Percentiles rank a stretch among this genome's conserved stretches.
phyloP scores from a whole-genome alignment of 2,329 filamentous ascomycete species.

The Juglanconis juglandina region DNA sequence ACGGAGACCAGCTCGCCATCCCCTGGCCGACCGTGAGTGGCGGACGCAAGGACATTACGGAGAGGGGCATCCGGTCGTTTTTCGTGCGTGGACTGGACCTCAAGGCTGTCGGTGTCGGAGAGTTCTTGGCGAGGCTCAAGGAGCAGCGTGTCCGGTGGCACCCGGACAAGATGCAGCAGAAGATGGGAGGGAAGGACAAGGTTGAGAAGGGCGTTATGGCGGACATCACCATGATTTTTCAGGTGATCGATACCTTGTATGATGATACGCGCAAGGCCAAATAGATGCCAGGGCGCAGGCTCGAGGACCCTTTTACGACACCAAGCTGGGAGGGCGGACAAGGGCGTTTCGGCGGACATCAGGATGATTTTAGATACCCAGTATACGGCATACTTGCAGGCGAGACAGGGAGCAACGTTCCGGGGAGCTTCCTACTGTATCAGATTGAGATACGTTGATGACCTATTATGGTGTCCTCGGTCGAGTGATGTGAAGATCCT shows the following conservation, averaged over 20 bases:
- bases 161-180: conserved; percentile 95
- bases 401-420: too few species aligned
- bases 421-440: too few species aligned
- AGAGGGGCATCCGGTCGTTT: conserved; percentile 65
- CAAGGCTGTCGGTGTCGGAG: conserved; percentile 41
- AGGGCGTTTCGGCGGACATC: background rate
- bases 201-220: conserved; percentile 71
- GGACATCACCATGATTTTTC: conserved; percentile 84
- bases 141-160: conserved; percentile 91
- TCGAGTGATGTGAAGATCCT: too few species aligned
- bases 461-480: too few species aligned
- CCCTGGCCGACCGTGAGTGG: conserved; percentile 73
- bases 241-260: conserved; percentile 83
- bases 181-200: conserved; percentile 67
- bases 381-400: too few species aligned
- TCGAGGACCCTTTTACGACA: background rate
- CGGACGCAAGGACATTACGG: conserved; percentile 51
- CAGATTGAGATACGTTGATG: too few species aligned
- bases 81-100: conserved; percentile 51
- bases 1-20: conserved; percentile 39
- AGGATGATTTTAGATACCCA: background rate
- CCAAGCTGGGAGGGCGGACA: background rate
- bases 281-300: conserved; percentile 14
- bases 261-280: conserved; percentile 49
- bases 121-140: conserved; percentile 60